Percentiles rank a stretch among this genome's conserved stretches.
Evolutionary conservation across 352 stramenopile genomes (phyloP).

Genomic region (Phytophthora ramorum): DNA sequence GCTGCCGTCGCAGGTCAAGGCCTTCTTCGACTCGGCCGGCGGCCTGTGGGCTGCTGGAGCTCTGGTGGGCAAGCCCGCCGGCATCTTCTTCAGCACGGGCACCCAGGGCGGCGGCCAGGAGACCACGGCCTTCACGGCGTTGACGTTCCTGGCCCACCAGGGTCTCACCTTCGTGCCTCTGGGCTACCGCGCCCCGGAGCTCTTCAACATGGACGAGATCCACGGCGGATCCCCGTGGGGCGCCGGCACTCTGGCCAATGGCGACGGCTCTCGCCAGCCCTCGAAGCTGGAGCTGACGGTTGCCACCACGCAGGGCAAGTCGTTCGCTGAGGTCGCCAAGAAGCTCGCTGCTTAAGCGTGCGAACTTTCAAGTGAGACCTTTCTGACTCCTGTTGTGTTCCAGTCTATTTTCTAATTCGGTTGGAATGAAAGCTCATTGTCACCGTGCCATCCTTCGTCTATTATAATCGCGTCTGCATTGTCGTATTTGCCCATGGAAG

Average conservation of each 20-base stretch:
- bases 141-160: conserved; percentile 40
- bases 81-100: conserved; percentile 41
- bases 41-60: conserved; percentile 32
- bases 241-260: conserved; percentile 26
- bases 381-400: neutral
- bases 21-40: conserved; percentile 32
- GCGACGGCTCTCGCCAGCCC: conserved; percentile 54
- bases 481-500: conserved; percentile 12
- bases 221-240: conserved; percentile 37
- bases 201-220: conserved; percentile 40
- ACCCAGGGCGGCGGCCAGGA: conserved; percentile 37
- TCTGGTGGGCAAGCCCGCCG: conserved; percentile 33
- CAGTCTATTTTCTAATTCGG: conserved; percentile 24
- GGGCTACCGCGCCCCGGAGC: conserved; percentile 31
- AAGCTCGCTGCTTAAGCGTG: conserved; percentile 68
- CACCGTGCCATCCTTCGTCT: conserved; percentile 1
- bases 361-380: conserved; percentile 1
- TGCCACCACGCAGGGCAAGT: conserved; percentile 81
- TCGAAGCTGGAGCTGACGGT: conserved; percentile 83
- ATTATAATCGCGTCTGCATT: conserved; percentile 15
- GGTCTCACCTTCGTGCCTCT: conserved; percentile 34
- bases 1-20: conserved; percentile 36
- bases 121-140: conserved; percentile 33
- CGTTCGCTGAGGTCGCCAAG: conserved; percentile 81
- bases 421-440: conserved; percentile 16